A percentile compares a stretch with the other conserved stretches of the same genome.
Conservation (phyloP, 1,284 basidiomycete genomes). For the Phellopilus nigrolimitatus region DNA sequence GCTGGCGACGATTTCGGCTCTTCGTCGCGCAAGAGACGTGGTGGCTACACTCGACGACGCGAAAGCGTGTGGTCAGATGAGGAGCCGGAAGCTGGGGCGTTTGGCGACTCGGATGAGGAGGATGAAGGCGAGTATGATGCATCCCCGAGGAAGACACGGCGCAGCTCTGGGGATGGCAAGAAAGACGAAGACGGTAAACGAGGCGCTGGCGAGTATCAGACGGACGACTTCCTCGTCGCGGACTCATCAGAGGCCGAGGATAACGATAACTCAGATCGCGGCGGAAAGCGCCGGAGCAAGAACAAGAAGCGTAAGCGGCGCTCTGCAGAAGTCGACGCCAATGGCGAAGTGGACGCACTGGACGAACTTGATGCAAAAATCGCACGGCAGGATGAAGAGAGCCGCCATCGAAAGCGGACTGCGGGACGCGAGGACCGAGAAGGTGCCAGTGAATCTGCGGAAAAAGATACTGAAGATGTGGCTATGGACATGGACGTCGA, state of each 20-base stretch:
- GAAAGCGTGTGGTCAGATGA: constrained; percentile 42
- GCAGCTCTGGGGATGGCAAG: constrained; percentile 40
- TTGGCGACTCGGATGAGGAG: constrained; percentile 55
- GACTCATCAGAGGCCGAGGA: constrained; percentile 58
- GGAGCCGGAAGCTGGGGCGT: constrained; percentile 38
- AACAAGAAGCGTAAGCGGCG: constrained; percentile 34
- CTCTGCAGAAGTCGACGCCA: constrained; percentile 37
- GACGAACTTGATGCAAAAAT: constrained; percentile 67
- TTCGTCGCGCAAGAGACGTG: constrained; percentile 37
- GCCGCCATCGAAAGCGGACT: constrained; percentile 34
- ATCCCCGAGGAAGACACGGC: constrained; percentile 24
- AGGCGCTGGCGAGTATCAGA: constrained; percentile 62
- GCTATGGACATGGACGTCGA: constrained; percentile 61
- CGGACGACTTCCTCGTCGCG: constrained; percentile 78
- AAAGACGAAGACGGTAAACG: constrained; percentile 40
- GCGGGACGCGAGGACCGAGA: constrained; percentile 21
- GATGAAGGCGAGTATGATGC: constrained; percentile 49
- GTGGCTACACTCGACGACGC: constrained; percentile 29
- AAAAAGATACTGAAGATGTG: constrained; percentile 34
- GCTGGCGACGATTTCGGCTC: constrained; percentile 38
- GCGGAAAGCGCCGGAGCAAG: constrained; percentile 27
- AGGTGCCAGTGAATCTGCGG: constrained; percentile 34
- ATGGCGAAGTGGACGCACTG: constrained; percentile 53
- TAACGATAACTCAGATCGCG: constrained; percentile 34
- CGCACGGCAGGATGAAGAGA: constrained; percentile 45